Evolutionary conservation across 1,284 basidiomycete genomes (phyloP).

Genomic region (Fistulinella cinereoalba): DNA sequence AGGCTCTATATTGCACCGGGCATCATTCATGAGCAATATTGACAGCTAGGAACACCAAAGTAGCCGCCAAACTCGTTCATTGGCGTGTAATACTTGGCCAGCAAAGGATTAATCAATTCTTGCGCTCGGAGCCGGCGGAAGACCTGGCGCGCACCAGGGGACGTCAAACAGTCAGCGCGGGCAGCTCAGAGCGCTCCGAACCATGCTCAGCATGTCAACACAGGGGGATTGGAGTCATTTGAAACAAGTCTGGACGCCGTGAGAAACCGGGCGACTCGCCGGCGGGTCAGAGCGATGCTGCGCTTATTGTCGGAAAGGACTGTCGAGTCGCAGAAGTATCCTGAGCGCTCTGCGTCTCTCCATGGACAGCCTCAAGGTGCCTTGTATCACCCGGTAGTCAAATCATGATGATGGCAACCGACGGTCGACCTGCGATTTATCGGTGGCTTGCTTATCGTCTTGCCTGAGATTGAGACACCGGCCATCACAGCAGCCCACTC

Average conservation of each 20-base stretch:
- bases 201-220: slow-evolving; percentile 1
- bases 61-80: too few relatives aligned
- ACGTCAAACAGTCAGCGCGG: background rate
- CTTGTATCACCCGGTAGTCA: too few relatives aligned
- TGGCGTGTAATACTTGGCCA: background rate
- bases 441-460: too few relatives aligned
- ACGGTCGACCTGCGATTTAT: too few relatives aligned
- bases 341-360: background rate
- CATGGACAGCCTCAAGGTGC: too few relatives aligned
- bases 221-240: background rate
- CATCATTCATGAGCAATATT: too few relatives aligned
- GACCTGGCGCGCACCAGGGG: background rate
- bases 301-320: background rate
- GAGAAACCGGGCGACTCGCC: background rate
- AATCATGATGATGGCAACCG: too few relatives aligned
- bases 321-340: background rate
- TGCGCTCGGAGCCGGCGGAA: background rate
- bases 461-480: too few relatives aligned
- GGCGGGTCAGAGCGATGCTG: background rate
- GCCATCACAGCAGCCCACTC: too few relatives aligned
- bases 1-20: too few relatives aligned
- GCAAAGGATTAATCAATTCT: slow-evolving; percentile 8
- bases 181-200: background rate
- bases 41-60: too few relatives aligned
- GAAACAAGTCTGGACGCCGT: background rate